Evolutionary conservation across 2,329 filamentous ascomycete genomes (phyloP), one percentile per base, ranked within the genome.

Genomic region (Aureobasidium melanogenum): DNA sequence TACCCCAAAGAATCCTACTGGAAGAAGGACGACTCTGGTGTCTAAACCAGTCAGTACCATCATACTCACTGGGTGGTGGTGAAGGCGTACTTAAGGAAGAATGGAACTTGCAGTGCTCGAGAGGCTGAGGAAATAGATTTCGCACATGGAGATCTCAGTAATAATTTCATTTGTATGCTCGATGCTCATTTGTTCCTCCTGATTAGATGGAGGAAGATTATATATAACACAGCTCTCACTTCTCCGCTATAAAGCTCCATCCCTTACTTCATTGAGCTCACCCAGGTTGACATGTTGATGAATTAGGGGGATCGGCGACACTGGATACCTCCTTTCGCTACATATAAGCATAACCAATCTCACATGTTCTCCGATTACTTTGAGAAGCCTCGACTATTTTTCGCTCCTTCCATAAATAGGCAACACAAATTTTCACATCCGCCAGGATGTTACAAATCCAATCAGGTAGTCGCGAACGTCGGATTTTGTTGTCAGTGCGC

Each of bases 11-110:
- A 56, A 0, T 64, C 67, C 10, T 51, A 62, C 10, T 72, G 70
- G 58, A 43, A 63, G 39, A 68, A 72, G 67, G 60, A 64, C n/a
- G 71, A 72, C 58, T 70, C 69, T 34, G 70, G 70, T 22, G 68
- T 72, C 30, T 51, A 51, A 17, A 26, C n/a, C 5, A 17, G 12
- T 36, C 3, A 10, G n/a, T 14, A 5, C n/a, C 15, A 30, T 19
- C 1, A 26, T 26, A 26, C 12, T 3, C 5, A 6, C 10, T 10
- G n/a, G 9, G 8, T 12, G 22, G 39, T 3, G 5, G n/a, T 9
- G 8, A 19, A 41, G 8, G n/a, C 12, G 7, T 41, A n/a, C 14
- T n/a, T n/a, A 9, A 10, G 19, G 19, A 15, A 24, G 3, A 14
- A 22, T 43, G 12, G 19, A 24, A 43, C 4, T 10, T 8, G 19